Evolutionary conservation across 202 grass and related monocot genomes (phyloP), one percentile per base, ranked within the genome.

Genomic region (Tripidium arundinaceum): DNA sequence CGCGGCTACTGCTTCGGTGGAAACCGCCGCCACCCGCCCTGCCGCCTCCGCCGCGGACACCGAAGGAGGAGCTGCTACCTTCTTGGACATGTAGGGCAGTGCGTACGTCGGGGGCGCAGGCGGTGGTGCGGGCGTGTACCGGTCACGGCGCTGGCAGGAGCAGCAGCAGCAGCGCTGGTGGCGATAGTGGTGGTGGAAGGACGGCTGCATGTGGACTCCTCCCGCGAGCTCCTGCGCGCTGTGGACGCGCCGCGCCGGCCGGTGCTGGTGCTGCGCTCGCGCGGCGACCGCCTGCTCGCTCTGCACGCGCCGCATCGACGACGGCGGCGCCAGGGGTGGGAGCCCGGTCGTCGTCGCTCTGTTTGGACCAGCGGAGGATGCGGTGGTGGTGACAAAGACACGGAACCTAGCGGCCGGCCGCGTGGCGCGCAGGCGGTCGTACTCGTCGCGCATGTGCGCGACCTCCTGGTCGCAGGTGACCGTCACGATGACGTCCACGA

Each of bases 391-490:
- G 79, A 83, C 70, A 68, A 68, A 79, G 4, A 83, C 61, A 1
- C 75, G 80, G 68, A 87, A 83, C 38, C 16, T 26, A 24, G 68
- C 68, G 1, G 61, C 37, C 2, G 75, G 75, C 2, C 61, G 31
- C 1, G 49, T 67, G n/a, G 68, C 75, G 22, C 6, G n/a, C 2
- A 83, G 75, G 49, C 29, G 29, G 75, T 83, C 86, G 75, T 90
- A 82, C 87, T 97, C 91, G 34, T 86, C 85, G 73, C 77, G 79
- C 89, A 97, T 88, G 77, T 91, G 69, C n/a, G 38, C 73, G 65
- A 97, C 79, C 58, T 97, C 94, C 28, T 94, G 85, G 80, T 94
- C 87, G 76, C 76, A 83, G 62, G 86, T 83, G 50, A 92, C 85
- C 25, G 85, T 80, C 18, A 97, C 80, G 69, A 92, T 60, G 15